Conservation (phyloP, 345 rosid genomes). For the Angophora floribunda region DNA sequence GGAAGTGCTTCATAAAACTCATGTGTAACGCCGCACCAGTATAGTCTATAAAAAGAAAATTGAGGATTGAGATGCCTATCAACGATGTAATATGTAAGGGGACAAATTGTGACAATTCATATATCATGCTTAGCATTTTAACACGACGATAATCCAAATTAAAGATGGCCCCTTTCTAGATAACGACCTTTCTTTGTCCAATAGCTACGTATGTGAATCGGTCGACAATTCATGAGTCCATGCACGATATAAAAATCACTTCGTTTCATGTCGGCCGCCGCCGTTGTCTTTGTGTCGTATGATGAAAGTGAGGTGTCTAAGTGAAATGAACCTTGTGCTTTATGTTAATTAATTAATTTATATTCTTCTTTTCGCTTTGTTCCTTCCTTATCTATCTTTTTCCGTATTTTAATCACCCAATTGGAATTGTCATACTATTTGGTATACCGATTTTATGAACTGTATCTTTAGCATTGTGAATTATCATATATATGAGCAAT, state of each 20-base stretch:
- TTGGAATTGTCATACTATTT: neutral
- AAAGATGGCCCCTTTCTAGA: neutral
- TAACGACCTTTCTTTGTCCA: neutral
- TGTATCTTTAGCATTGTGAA: neutral
- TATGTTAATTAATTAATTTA: neutral
- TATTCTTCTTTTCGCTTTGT: no score
- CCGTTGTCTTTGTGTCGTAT: neutral
- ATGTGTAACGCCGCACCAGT: accelerated
- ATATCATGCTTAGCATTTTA: neutral
- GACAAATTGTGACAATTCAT: neutral
- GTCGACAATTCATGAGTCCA: neutral
- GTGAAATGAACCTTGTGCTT: neutral
- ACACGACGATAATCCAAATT: neutral
- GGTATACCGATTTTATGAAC: neutral
- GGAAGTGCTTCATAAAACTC: neutral
- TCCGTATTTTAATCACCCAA: neutral
- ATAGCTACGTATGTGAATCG: neutral
- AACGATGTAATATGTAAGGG: neutral
- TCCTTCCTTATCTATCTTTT: neutral
- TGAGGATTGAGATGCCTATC: neutral
- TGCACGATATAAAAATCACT: neutral
- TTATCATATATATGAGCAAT: neutral
- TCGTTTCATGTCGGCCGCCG: neutral
- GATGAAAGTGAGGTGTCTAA: neutral
- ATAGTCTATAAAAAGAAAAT: neutral